Conservation (phyloP, 2,329 filamentous ascomycete species). For the Onygena corvina region DNA sequence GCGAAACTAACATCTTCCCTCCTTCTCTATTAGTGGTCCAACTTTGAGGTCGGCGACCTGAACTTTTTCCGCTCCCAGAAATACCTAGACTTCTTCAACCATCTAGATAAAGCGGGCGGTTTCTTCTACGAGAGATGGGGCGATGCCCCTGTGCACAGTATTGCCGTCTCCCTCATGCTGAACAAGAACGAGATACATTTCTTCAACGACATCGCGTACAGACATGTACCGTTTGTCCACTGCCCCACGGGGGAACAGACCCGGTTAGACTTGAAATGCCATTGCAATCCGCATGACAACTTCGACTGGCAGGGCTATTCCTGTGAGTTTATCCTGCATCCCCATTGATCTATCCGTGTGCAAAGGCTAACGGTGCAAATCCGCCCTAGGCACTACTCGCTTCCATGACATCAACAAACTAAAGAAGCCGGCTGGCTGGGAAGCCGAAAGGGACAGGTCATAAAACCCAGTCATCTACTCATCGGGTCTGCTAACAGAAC, state of each 20-base stretch:
- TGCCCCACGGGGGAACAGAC: slow-evolving; percentile 84
- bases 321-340: slow-evolving; percentile 49
- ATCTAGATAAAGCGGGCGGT: slow-evolving; percentile 77
- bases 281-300: slow-evolving; percentile 91
- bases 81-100: slow-evolving; percentile 83
- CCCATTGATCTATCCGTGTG: background rate
- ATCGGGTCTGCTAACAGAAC: slow-evolving; percentile 10
- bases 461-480: background rate
- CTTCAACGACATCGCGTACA: slow-evolving; percentile 98
- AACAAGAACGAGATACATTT: slow-evolving; percentile 94
- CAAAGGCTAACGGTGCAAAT: background rate
- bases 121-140: slow-evolving; percentile 99
- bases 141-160: slow-evolving; percentile 96
- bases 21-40: slow-evolving; percentile 97
- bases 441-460: slow-evolving; percentile 37
- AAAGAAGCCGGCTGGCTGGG: slow-evolving; percentile 74
- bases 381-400: slow-evolving; percentile 58
- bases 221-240: slow-evolving; percentile 94
- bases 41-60: slow-evolving; percentile 92
- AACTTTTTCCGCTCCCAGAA: slow-evolving; percentile 83
- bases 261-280: slow-evolving; percentile 73
- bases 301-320: slow-evolving; percentile 99
- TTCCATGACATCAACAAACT: slow-evolving; percentile 75
- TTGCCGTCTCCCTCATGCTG: slow-evolving; percentile 74
- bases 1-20: slow-evolving; percentile 15